phyloP scores from a whole-genome alignment of 768 basidiomycete species.

The Termitomyces sp. region DNA sequence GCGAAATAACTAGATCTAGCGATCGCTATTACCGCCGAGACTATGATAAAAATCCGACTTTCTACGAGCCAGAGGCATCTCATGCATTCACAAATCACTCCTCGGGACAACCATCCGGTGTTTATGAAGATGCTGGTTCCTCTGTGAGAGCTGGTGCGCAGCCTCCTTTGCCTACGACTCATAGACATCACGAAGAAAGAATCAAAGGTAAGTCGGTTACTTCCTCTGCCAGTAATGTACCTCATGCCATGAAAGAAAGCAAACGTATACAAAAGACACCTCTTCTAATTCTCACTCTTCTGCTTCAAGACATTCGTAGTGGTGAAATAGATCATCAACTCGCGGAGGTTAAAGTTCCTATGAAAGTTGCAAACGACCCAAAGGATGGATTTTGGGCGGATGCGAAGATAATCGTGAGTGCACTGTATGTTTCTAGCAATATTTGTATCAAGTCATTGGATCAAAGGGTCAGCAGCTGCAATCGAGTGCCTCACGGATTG shows the following conservation, averaged over 20 bases:
- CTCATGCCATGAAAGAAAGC: constrained; percentile 3
- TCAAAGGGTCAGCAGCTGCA: constrained; percentile 51
- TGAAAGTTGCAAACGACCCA: constrained; percentile 42
- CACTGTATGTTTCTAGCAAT: too few species aligned
- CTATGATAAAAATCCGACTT: constrained; percentile 22
- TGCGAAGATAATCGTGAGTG: constrained; percentile 54
- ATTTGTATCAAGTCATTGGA: background rate
- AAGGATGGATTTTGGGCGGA: constrained; percentile 70
- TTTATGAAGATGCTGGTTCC: background rate
- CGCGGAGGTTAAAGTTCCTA: constrained; percentile 62
- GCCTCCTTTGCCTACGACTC: background rate
- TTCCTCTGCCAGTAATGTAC: background rate
- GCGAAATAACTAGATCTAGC: background rate
- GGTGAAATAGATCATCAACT: constrained; percentile 52
- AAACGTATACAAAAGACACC: constrained; percentile 15
- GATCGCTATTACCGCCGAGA: constrained; percentile 26
- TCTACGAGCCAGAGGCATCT: background rate
- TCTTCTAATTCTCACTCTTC: constrained; percentile 57
- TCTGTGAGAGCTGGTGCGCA: background rate
- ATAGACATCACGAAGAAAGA: constrained; percentile 3
- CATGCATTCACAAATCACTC: background rate
- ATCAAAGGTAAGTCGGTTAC: constrained; percentile 1
- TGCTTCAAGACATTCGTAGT: constrained; percentile 61
- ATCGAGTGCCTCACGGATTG: constrained; percentile 58
- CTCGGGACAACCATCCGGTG: background rate